A percentile compares a stretch with the other conserved stretches of the same genome.
These are phyloP conservation scores for Nicotiana noctiflora DNA, from an alignment of 257 asterid species.

Conservation along the genomic window DNA sequence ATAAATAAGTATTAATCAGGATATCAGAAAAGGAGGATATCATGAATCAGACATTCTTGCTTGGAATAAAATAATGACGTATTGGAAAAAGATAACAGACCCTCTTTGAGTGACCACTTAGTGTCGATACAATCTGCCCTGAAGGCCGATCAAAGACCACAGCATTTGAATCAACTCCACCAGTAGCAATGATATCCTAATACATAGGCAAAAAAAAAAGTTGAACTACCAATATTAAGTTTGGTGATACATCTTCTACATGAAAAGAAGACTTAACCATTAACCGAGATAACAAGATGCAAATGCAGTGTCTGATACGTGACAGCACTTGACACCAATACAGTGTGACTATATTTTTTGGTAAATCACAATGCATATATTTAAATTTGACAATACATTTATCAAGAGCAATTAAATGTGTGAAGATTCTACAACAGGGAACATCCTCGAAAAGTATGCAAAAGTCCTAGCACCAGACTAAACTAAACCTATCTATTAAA, in stretches of 20 bases:
- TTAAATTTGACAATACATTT: background rate
- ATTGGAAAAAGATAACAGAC: slow-evolving; percentile 30
- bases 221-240: background rate
- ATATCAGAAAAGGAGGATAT: background rate
- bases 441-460: background rate
- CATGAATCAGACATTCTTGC: slow-evolving; percentile 3
- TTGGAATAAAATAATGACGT: background rate
- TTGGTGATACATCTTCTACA: background rate
- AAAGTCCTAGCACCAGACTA: background rate
- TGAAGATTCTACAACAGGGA: background rate
- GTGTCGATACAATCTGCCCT: slow-evolving; percentile 89
- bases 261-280: background rate
- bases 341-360: background rate
- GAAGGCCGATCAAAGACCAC: slow-evolving; percentile 82
- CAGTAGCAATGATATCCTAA: slow-evolving; percentile 93
- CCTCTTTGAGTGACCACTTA: slow-evolving; percentile 97
- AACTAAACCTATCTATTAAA: background rate
- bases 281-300: background rate
- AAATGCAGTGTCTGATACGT: background rate
- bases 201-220: background rate
- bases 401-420: background rate
- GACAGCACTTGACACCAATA: background rate
- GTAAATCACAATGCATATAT: background rate
- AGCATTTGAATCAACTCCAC: slow-evolving; percentile 79
- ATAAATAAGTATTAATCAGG: background rate